Conservation (phyloP, 768 basidiomycete species). For the Termitomyces sp. region DNA sequence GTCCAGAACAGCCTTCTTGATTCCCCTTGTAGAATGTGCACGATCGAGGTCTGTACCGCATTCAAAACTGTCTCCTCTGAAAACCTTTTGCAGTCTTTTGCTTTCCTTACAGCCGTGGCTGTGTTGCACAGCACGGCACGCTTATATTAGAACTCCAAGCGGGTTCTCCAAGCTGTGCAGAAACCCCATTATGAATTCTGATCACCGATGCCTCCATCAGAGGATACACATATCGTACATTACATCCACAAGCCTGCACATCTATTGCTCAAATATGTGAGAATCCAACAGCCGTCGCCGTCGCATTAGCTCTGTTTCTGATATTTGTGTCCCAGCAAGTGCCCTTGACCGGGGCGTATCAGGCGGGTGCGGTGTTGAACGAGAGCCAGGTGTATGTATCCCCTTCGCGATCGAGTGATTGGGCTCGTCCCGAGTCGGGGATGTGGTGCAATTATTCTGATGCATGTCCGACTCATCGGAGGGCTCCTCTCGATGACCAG, state of each 20-base stretch:
- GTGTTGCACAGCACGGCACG: conserved; percentile 34
- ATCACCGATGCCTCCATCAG: conserved; percentile 14
- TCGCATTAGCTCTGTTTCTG: conserved; percentile 74
- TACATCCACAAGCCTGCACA: conserved; percentile 14
- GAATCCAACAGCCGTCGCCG: conserved; percentile 73
- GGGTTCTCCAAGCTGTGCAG: conserved; percentile 26
- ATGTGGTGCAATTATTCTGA: conserved; percentile 8
- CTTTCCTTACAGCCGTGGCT: conserved; percentile 23
- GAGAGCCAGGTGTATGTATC: conserved; percentile 3
- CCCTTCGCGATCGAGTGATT: conserved; percentile 1
- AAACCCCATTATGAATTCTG: conserved; percentile 8
- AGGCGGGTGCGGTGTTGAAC: conserved; percentile 11
- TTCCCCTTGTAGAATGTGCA: background rate
- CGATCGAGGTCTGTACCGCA: background rate
- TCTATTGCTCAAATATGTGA: conserved; percentile 49
- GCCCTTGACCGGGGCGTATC: conserved; percentile 27
- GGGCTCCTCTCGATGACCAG: background rate
- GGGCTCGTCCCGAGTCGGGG: background rate
- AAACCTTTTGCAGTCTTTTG: background rate
- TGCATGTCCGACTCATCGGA: conserved; percentile 7
- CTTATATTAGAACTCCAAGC: conserved; percentile 24
- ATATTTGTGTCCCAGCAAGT: conserved; percentile 59
- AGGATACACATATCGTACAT: conserved; percentile 2
- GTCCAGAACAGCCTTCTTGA: conserved; percentile 9
- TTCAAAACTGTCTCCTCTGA: background rate